Conservation (phyloP, 192 early-diverging fungal genomes). For the Gaertneriomyces semiglobifer region DNA sequence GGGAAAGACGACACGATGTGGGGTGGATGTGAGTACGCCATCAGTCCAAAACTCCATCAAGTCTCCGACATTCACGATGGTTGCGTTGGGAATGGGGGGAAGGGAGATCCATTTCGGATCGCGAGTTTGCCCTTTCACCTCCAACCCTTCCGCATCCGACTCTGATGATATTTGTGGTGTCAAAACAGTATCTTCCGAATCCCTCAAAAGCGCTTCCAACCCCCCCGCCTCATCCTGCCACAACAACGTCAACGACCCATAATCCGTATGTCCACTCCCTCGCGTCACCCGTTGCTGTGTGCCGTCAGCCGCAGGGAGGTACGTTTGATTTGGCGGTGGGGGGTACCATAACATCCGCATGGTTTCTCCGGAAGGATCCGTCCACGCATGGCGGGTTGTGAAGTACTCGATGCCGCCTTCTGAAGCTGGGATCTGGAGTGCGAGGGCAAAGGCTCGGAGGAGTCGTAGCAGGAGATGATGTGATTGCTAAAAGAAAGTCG, state of each 20-base stretch:
- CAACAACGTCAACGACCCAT: conserved; percentile 64
- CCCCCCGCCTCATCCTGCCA: conserved; percentile 61
- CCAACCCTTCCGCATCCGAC: no score
- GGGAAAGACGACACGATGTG: conserved; percentile 51
- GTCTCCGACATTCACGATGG: conserved; percentile 50
- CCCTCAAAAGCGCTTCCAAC: conserved; percentile 28
- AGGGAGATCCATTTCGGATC: conserved; percentile 54
- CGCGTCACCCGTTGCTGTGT: background rate
- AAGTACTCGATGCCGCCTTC: conserved; percentile 56
- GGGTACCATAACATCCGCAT: conserved; percentile 67
- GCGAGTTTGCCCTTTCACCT: no score
- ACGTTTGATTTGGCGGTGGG: conserved; percentile 24
- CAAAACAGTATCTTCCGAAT: conserved; percentile 16
- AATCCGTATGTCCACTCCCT: conserved; percentile 58
- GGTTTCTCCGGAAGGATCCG: conserved; percentile 33
- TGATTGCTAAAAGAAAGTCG: no score
- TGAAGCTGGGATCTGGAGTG: conserved; percentile 53
- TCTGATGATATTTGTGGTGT: no score
- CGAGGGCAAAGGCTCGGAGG: conserved; percentile 59
- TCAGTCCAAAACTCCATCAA: conserved; percentile 30
- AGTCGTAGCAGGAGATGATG: conserved; percentile 47
- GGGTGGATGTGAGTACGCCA: conserved; percentile 42
- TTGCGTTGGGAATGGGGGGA: conserved; percentile 50
- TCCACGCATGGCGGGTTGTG: conserved; percentile 35
- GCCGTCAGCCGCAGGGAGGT: background rate